Conservation (phyloP, 306 rosid species). For the Coriaria nepalensis region DNA sequence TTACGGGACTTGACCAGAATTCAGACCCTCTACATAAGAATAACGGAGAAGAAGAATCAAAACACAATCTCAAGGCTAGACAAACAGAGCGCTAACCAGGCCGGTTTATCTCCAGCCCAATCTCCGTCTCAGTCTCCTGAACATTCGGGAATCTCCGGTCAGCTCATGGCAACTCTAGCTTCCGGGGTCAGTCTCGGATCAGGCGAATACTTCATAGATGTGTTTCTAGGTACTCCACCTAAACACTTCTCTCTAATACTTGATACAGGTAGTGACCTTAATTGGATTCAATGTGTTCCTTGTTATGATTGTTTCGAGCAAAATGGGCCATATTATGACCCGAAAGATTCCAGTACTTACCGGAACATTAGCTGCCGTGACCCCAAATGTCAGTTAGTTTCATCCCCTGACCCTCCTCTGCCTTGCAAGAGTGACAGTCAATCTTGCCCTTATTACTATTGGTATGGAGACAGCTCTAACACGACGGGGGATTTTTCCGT, state of each 20-base stretch:
- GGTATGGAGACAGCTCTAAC: constrained; percentile 96
- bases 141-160: constrained; percentile 24
- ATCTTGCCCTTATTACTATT: constrained; percentile 76
- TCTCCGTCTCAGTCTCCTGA: constrained; percentile 28
- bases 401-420: constrained; percentile 78
- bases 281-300: constrained; percentile 96
- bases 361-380: constrained; percentile 61
- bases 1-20: constrained; percentile 55
- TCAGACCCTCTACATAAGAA: constrained; percentile 62
- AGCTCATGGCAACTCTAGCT: constrained; percentile 75
- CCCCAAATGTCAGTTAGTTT: constrained; percentile 49
- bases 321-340: constrained; percentile 69
- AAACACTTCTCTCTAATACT: constrained; percentile 77
- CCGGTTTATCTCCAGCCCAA: constrained; percentile 20
- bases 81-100: constrained; percentile 12
- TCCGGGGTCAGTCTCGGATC: constrained; percentile 96
- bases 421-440: constrained; percentile 65
- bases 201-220: constrained; percentile 97
- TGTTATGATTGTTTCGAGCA: constrained; percentile 88
- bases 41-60: constrained; percentile 69
- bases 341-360: constrained; percentile 58
- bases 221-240: constrained; percentile 86
- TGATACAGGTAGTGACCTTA: constrained; percentile 95
- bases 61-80: constrained; percentile 53
- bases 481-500: constrained; percentile 84